Conservation (phyloP, 2,329 filamentous ascomycete genomes). For the Gremmenia infestans region DNA sequence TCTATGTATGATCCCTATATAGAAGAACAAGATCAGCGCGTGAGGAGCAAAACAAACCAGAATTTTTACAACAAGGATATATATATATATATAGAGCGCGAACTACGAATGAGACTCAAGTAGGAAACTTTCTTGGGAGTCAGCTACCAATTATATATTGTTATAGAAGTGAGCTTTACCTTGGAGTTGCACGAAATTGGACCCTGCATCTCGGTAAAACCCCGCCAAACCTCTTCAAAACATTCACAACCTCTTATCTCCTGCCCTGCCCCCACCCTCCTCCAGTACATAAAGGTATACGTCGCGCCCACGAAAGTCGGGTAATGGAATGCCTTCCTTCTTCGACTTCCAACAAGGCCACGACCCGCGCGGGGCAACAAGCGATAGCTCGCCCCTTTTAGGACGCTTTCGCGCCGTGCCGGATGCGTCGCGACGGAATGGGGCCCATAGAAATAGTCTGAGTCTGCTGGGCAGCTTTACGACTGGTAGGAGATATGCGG, state of each 20-base stretch:
- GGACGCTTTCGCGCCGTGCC: constrained; percentile 63
- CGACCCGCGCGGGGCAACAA: constrained; percentile 47
- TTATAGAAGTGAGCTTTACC: too few relatives aligned
- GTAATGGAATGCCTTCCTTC: constrained; percentile 53
- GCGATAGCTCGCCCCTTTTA: constrained; percentile 55
- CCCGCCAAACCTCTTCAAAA: background rate
- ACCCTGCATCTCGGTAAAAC: too few relatives aligned
- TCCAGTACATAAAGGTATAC: background rate
- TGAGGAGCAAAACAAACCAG: too few relatives aligned
- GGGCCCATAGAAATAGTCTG: constrained; percentile 19
- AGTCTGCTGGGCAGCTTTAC: constrained; percentile 15
- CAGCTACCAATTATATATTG: too few relatives aligned
- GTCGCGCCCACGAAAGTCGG: background rate
- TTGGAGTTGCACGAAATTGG: too few relatives aligned
- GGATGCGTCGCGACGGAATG: constrained; percentile 31
- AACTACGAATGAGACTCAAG: too few relatives aligned
- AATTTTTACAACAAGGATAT: too few relatives aligned
- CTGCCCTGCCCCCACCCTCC: background rate
- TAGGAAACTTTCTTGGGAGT: too few relatives aligned
- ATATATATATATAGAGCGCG: too few relatives aligned
- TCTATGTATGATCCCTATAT: too few relatives aligned
- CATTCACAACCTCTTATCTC: background rate
- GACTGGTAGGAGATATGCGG: constrained; percentile 41
- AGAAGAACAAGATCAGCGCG: too few relatives aligned
- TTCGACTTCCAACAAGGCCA: constrained; percentile 63